Evolutionary conservation across 2,329 filamentous ascomycete genomes (phyloP), one percentile per base, ranked within the genome.

Genomic region (Dactylellina drechsleri): DNA sequence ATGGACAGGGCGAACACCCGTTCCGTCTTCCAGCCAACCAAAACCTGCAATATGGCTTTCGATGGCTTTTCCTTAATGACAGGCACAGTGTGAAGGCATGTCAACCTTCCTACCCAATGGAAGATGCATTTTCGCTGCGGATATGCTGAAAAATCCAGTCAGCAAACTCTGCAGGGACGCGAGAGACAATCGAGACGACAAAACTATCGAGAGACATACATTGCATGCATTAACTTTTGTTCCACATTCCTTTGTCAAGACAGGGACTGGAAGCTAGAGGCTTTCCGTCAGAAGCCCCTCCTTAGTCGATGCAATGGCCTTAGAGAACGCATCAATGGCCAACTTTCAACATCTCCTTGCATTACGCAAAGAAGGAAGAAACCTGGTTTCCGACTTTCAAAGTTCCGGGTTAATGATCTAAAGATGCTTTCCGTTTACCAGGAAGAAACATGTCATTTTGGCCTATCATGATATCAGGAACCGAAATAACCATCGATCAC

Each of bases 41-140:
- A 41, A n/a, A 65, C 43, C 67, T 72, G 68, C 61, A 61, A 60
- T 56, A 66, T 66, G 70, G 70, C 57, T 64, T 74, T 74, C 56
- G 62, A 41, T 47, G 13, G 56, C 56, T 49, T 62, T 62, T n/a
- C 26, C 47, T 60, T 40, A 65, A 56, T 20, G 28, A n/a, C 15
- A 52, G 68, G 49, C 49, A 45, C 61, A 58, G 53, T 53, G 54
- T 56, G 12, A 18, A 61, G 13, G 10, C 54, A 49, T 43, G 41
- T 49, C 49, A 41, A 49, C 23, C n/a, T 36, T 31, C 31, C 23
- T 18, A 56, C 43, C 70, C 70, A 74, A 74, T 74, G 43, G 70
- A 62, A 58, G 20, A 20, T 10, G 53, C 70, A 61, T 61, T 47
- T 20, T n/a, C 50, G 28, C 43, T 56, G 57, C 57, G 58, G 57